Evolutionary conservation across 2,329 filamentous ascomycete species (phyloP).

Genomic region (Sporothrix humicola): DNA sequence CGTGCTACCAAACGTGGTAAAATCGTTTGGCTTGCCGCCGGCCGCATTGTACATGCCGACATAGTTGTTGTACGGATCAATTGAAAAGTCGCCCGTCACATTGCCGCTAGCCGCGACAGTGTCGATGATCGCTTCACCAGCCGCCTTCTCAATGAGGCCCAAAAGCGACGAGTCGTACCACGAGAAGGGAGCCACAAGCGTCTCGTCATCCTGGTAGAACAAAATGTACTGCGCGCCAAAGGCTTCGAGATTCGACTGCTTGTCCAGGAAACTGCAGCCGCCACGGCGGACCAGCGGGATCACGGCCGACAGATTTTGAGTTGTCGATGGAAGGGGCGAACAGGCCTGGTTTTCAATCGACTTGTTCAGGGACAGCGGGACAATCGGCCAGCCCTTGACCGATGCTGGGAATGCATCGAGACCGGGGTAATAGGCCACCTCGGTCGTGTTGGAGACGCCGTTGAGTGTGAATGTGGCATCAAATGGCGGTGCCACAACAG

Average conservation of each 20-base stretch:
- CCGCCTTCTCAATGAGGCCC: slow-evolving; percentile 31
- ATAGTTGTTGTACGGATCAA: slow-evolving; percentile 24
- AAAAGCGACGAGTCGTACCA: slow-evolving; percentile 16
- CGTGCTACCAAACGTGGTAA: slow-evolving; percentile 52
- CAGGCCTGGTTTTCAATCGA: slow-evolving; percentile 47
- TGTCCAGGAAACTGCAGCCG: slow-evolving; percentile 37
- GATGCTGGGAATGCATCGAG: slow-evolving; percentile 33
- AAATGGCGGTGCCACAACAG: slow-evolving; percentile 36
- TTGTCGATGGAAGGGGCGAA: slow-evolving; percentile 46
- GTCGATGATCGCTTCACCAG: slow-evolving; percentile 44
- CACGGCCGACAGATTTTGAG: slow-evolving; percentile 48
- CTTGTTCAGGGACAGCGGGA: slow-evolving; percentile 40
- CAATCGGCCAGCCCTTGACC: slow-evolving; percentile 40
- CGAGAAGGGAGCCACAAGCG: slow-evolving; percentile 29
- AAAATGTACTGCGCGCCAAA: slow-evolving; percentile 44
- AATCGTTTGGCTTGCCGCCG: slow-evolving; percentile 49
- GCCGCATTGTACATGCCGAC: slow-evolving; percentile 35
- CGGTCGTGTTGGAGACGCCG: slow-evolving; percentile 30
- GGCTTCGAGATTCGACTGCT: slow-evolving; percentile 44
- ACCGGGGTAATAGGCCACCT: slow-evolving; percentile 36
- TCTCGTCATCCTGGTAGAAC: slow-evolving; percentile 44
- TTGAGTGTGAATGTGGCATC: slow-evolving; percentile 31
- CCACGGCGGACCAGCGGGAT: slow-evolving; percentile 52
- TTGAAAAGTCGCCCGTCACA: slow-evolving; percentile 43
- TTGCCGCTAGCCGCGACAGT: slow-evolving; percentile 42